Percentiles rank a stretch among this genome's conserved stretches.
phyloP scores from a whole-genome alignment of 257 asterid species.

The Capsicum pubescens region DNA sequence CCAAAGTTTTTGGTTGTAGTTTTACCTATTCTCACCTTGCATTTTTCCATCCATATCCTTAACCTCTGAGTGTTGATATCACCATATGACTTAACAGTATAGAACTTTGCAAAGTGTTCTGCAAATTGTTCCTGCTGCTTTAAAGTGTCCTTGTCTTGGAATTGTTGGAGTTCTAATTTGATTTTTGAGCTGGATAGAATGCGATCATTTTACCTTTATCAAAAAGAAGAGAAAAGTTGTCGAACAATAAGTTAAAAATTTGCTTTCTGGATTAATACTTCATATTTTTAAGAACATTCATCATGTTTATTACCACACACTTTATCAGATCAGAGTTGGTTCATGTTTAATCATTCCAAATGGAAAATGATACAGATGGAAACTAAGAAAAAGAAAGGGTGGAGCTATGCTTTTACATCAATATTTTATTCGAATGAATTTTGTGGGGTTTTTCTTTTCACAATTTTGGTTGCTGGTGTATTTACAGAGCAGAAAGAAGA shows the following conservation, averaged over 20 bases:
- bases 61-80: background rate
- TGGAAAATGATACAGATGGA: background rate
- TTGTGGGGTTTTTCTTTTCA: constrained; percentile 2
- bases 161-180: background rate
- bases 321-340: background rate
- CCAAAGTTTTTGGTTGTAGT: background rate
- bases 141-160: background rate
- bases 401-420: background rate
- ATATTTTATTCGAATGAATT: background rate
- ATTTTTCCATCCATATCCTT: background rate
- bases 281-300: background rate
- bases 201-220: background rate
- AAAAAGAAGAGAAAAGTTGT: background rate
- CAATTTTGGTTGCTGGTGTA: constrained; percentile 24
- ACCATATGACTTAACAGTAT: background rate
- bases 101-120: background rate
- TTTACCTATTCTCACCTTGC: background rate
- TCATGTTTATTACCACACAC: background rate
- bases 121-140: background rate
- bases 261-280: background rate
- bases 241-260: background rate
- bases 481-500: constrained; percentile 56
- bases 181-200: background rate
- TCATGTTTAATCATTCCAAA: background rate
- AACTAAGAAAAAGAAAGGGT: background rate